These are phyloP conservation scores for Panicum virgatum DNA, from an alignment of 202 grass and related monocot species.

Conservation along the genomic window DNA sequence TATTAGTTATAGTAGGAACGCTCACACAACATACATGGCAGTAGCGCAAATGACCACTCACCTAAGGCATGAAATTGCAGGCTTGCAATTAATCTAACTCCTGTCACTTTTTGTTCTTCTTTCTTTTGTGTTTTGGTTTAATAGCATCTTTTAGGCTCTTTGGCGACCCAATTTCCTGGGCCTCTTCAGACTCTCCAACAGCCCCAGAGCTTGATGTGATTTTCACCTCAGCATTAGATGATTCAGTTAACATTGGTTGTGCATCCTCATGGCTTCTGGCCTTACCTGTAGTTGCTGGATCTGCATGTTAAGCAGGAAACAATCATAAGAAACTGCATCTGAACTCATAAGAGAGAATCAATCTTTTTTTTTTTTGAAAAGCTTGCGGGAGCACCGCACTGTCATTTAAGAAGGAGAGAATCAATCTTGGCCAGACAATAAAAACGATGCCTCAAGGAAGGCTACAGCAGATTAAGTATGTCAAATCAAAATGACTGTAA, in stretches of 20 bases:
- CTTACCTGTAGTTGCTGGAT: constrained; percentile 9
- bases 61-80: constrained; percentile 6
- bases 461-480: neutral
- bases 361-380: too few relatives aligned
- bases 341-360: constrained; percentile 2
- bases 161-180: constrained; percentile 46
- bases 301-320: constrained; percentile 45
- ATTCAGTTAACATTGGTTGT: constrained; percentile 44
- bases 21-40: neutral
- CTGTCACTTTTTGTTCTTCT: constrained; percentile 49
- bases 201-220: constrained; percentile 32
- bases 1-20: too few relatives aligned
- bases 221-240: constrained; percentile 37
- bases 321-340: constrained; percentile 10
- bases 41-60: constrained; percentile 8
- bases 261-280: constrained; percentile 42
- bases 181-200: constrained; percentile 39
- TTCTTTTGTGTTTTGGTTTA: constrained; percentile 82
- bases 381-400: too few relatives aligned
- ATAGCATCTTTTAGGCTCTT: constrained; percentile 89
- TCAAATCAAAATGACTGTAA: constrained; percentile 7
- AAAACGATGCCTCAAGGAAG: neutral
- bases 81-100: constrained; percentile 35
- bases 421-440: neutral
- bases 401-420: too few relatives aligned